These are phyloP conservation scores for Trifolium fragiferum DNA, from an alignment of 306 rosid genomes.

Conservation along the genomic window DNA sequence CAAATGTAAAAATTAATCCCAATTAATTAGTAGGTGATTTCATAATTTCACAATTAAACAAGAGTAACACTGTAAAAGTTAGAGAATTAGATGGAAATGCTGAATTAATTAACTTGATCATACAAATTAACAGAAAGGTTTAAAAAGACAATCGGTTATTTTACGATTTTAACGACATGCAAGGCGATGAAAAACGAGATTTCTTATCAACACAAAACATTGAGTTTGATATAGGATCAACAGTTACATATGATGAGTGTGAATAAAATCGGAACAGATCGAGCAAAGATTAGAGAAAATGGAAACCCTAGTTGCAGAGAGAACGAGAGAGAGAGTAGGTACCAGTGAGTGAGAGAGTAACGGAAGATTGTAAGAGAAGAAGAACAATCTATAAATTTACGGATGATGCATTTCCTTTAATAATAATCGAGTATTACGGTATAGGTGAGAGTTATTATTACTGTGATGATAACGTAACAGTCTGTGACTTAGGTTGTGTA, in stretches of 20 bases:
- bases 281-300: not conserved
- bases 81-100: too few relatives aligned
- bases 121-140: too few relatives aligned
- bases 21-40: not conserved
- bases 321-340: not conserved
- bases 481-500: slow-evolving; percentile 19
- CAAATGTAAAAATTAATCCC: not conserved
- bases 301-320: not conserved
- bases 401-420: slow-evolving; percentile 2
- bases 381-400: not conserved
- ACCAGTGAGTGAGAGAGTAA: slow-evolving; percentile 22
- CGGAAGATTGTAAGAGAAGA: not conserved
- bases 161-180: not conserved
- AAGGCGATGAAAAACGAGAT: not conserved
- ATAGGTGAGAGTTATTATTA: not conserved
- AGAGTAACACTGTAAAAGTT: not conserved
- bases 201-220: too few relatives aligned
- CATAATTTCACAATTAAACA: slow-evolving; percentile 7
- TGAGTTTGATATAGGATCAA: too few relatives aligned
- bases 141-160: not conserved
- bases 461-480: not conserved
- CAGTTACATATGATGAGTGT: too few relatives aligned
- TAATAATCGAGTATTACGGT: not conserved
- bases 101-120: too few relatives aligned
- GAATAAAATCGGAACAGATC: not conserved